phyloP scores from a whole-genome alignment of 73 alveolate species.

The Halteria grandinella region DNA sequence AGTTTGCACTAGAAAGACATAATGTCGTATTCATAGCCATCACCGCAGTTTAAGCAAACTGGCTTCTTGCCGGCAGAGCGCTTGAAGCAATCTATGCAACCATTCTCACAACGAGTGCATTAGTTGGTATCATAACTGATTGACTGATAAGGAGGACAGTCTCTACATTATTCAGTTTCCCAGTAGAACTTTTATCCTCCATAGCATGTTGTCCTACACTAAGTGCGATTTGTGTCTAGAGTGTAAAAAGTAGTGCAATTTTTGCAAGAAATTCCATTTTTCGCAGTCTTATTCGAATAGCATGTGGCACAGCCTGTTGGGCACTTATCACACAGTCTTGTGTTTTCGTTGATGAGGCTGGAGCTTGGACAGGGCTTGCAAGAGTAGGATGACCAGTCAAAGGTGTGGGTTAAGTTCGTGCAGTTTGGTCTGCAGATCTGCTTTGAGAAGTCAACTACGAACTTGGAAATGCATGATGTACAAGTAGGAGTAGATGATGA shows the following conservation, averaged over 20 bases:
- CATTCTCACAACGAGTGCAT: constrained; percentile 7
- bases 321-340: neutral
- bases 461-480: neutral
- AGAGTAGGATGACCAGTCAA: constrained; percentile 6
- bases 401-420: neutral
- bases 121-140: neutral
- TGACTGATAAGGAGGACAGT: constrained; percentile 15
- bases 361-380: neutral
- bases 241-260: neutral
- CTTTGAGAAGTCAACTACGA: constrained; percentile 19
- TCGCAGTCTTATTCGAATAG: neutral
- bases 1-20: constrained; percentile 13
- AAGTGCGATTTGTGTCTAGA: constrained; percentile 1
- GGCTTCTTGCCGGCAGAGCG: neutral
- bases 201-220: neutral
- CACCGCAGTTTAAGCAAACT: neutral
- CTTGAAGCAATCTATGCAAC: constrained; percentile 13
- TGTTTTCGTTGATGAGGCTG: neutral
- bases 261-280: constrained; percentile 19
- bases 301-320: constrained; percentile 31
- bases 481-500: neutral
- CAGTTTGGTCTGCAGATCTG: constrained; percentile 20
- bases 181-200: neutral
- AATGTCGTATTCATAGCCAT: neutral
- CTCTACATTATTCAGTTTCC: constrained; percentile 26